Conservation (phyloP, 108 stramenopile species). For the Skeletonema menzelii region DNA sequence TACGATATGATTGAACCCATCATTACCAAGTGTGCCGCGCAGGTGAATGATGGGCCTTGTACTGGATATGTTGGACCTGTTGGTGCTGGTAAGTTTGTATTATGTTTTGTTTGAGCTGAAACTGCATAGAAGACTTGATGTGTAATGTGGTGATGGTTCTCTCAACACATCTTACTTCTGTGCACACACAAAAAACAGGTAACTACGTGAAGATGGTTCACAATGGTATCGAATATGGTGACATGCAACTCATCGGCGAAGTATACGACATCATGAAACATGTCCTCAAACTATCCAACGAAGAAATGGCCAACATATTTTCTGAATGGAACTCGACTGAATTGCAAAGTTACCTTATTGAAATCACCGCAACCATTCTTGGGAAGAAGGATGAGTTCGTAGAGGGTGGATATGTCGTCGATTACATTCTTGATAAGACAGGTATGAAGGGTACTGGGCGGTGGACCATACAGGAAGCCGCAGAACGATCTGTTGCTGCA, state of each 20-base stretch:
- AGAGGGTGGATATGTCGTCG: conserved; percentile 80
- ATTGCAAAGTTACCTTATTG: conserved; percentile 93
- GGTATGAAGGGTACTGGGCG: conserved; percentile 99
- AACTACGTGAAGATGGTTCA: conserved; percentile 99
- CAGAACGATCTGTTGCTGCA: conserved; percentile 95
- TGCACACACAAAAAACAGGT: conserved; percentile 45
- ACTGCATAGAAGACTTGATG: no score
- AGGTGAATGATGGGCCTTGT: conserved; percentile 91
- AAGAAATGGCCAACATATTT: conserved; percentile 92
- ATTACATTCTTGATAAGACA: conserved; percentile 96
- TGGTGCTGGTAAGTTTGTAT: conserved; percentile 49
- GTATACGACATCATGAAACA: conserved; percentile 90
- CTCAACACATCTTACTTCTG: not conserved
- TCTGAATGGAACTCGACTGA: conserved; percentile 91
- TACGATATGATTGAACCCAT: conserved; percentile 95
- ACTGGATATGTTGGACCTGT: conserved; percentile 94
- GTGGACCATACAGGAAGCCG: conserved; percentile 99
- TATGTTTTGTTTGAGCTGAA: not conserved
- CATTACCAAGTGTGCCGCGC: conserved; percentile 92
- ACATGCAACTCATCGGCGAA: conserved; percentile 99
- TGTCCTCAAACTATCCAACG: conserved; percentile 88
- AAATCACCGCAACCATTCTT: conserved; percentile 95
- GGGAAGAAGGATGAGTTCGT: conserved; percentile 83
- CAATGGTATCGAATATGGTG: conserved; percentile 99
- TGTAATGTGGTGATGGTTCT: no score